Base-by-base conservation (phyloP, 305 asterid species). In the Fraxinus platypoda region DNA sequence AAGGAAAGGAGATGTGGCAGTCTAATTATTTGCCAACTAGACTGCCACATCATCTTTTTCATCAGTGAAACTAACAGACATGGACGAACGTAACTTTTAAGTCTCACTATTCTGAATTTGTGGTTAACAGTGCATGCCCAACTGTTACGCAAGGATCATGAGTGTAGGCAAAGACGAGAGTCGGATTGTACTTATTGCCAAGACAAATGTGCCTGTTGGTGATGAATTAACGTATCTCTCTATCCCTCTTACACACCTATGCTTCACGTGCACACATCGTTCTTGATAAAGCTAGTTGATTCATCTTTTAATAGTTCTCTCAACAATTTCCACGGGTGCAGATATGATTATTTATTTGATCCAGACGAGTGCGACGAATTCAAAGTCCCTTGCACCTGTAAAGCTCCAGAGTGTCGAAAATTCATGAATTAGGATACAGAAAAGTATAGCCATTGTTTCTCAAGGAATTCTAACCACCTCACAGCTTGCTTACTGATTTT, bases 131-230 rank as follows among this genome's bases (percentile, higher is more conserved):
- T 94, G 99, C 88, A 91, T 93, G 99, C 98, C 98, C 78, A 94
- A 94, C 87, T 97, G 98, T 88, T 97, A 94, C 75, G 98, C 99
- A 17, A 92, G 99, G 91, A 97, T 97, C 84, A 93, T 94, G 98
- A 93, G 98, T 57, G 99, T 94, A 38, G 99, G 98, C 23, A 90
- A 87, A 74, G 99, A 95, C 30, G 98, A 97, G 90, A 94, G 98
- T 91, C 94, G 99, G 89, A 90, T 97, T 23, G 98, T 94, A 31
- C 97, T 97, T 41, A 94, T 97, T 59, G 97, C 99, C 28, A 95
- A 93, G 95, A 81, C 93, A 43, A 90, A 91, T 68, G 98, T 97
- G 64, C 84, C 93, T 78, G 93, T 93, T 81, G 99, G 99, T 30
- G 90, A 88, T 71, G 92, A 90, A 81, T 46, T 90, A 79, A 88